Percentiles rank a stretch among this genome's conserved stretches.
phyloP scores from a whole-genome alignment of 768 basidiomycete species.

The Panaeolus papilionaceus region DNA sequence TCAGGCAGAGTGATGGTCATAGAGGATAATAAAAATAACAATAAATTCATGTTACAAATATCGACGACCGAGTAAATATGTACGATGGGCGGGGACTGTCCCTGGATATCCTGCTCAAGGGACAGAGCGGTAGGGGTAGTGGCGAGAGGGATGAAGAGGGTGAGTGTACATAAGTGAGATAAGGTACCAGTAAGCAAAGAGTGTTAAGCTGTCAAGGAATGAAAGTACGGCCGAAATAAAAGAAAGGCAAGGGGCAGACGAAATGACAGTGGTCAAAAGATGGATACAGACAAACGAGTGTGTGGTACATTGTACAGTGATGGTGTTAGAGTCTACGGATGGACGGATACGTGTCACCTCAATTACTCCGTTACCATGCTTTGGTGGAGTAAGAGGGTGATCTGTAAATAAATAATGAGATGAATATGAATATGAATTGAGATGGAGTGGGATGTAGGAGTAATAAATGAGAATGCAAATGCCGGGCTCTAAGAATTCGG shows the following conservation, averaged over 20 bases:
- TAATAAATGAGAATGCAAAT: constrained; percentile 4
- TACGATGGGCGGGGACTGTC: background rate
- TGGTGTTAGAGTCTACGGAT: constrained; percentile 4
- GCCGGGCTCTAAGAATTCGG: background rate
- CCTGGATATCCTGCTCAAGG: constrained; percentile 7
- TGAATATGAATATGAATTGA: background rate
- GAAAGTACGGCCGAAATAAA: background rate
- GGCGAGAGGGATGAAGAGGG: background rate
- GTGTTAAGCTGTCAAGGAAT: background rate
- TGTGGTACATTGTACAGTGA: constrained; percentile 6
- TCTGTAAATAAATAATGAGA: constrained; percentile 5
- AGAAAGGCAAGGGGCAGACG: background rate
- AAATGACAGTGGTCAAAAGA: background rate
- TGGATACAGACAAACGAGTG: constrained; percentile 9
- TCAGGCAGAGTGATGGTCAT: background rate
- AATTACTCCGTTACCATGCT: constrained; percentile 8
- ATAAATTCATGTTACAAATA: constrained; percentile 7
- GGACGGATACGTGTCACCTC: background rate
- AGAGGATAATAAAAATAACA: background rate
- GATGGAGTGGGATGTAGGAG: background rate
- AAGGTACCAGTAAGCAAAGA: constrained; percentile 1
- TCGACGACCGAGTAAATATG: background rate
- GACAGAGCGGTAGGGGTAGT: background rate
- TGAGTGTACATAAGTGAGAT: background rate
- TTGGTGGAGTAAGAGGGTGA: constrained; percentile 4